Conservation (phyloP, 1,284 basidiomycete genomes). For the Ganoderma lucidum region DNA sequence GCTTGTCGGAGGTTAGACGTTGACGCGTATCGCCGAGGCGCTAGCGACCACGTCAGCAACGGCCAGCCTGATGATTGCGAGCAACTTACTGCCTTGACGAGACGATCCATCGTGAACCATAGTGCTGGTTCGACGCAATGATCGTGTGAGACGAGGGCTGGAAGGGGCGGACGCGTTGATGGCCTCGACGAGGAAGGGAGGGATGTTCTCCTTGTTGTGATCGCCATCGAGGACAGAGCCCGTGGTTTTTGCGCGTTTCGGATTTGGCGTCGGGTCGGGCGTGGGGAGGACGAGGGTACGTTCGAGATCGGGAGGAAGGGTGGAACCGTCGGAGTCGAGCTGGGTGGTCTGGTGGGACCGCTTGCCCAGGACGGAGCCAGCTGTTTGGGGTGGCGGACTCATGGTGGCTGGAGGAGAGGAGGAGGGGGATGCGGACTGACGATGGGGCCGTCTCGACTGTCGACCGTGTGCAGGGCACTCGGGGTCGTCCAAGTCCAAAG, state of each 20-base stretch:
- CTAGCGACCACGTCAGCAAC: slow-evolving; percentile 38
- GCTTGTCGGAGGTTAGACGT: slow-evolving; percentile 47
- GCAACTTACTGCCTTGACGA: slow-evolving; percentile 42
- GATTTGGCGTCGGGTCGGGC: slow-evolving; percentile 68
- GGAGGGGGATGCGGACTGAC: slow-evolving; percentile 14
- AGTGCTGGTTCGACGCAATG: slow-evolving; percentile 57
- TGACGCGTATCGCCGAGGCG: slow-evolving; percentile 55
- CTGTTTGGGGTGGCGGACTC: slow-evolving; percentile 34
- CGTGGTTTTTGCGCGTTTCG: slow-evolving; percentile 66
- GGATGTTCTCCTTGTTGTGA: slow-evolving; percentile 79
- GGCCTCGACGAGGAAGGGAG: slow-evolving; percentile 56
- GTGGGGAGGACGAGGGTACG: slow-evolving; percentile 49
- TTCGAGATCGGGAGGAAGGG: slow-evolving; percentile 31
- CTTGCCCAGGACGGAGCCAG: slow-evolving; percentile 67
- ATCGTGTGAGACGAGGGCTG: slow-evolving; percentile 48
- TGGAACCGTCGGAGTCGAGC: slow-evolving; percentile 21
- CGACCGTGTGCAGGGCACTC: slow-evolving; percentile 21
- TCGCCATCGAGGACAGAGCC: slow-evolving; percentile 56
- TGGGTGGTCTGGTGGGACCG: slow-evolving; percentile 53
- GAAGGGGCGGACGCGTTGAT: slow-evolving; percentile 45
- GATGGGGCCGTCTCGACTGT: slow-evolving; percentile 11
- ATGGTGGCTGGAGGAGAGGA: slow-evolving; percentile 23
- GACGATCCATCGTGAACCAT: slow-evolving; percentile 51
- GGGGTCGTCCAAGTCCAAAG: slow-evolving; percentile 8
- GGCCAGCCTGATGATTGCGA: background rate